phyloP scores from a whole-genome alignment of 2,329 filamentous ascomycete species.

The Neocatenulostroma microsporum region DNA sequence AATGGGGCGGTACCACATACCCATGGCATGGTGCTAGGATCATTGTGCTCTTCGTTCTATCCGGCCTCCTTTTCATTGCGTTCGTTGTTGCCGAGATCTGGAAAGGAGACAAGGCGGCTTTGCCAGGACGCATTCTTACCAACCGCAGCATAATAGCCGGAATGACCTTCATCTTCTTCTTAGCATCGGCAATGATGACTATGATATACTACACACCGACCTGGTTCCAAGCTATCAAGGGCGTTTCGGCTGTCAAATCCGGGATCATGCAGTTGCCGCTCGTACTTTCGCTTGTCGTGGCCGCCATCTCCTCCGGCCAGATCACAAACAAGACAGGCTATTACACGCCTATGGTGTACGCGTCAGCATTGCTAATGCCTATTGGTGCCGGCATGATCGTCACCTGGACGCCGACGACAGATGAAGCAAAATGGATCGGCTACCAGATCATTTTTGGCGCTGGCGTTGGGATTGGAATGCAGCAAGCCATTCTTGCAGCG shows the following conservation, averaged over 20 bases:
- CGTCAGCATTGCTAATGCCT: conserved; percentile 7
- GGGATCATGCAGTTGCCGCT: conserved; percentile 39
- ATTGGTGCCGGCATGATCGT: conserved; percentile 15
- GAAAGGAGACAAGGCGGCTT: not conserved
- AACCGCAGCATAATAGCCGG: conserved; percentile 39
- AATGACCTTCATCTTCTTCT: conserved; percentile 34
- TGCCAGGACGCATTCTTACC: conserved; percentile 22
- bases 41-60: conserved; percentile 7
- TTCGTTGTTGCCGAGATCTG: conserved; percentile 2
- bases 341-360: conserved; percentile 11
- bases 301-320: conserved; percentile 13
- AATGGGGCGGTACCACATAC: conserved; percentile 10
- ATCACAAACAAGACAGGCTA: conserved; percentile 11
- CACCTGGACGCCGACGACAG: conserved; percentile 19
- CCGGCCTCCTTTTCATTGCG: conserved; percentile 3
- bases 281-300: conserved; percentile 39
- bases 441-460: conserved; percentile 28
- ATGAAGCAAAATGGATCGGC: conserved; percentile 24
- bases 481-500: conserved; percentile 25
- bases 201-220: conserved; percentile 44
- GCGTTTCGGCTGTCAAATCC: conserved; percentile 30
- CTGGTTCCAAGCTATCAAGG: conserved; percentile 46
- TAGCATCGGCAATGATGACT: conserved; percentile 31
- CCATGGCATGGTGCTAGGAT: conserved; percentile 9
- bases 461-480: conserved; percentile 24